Evolutionary conservation across 148 eudicot species (phyloP), one percentile per base, ranked within the genome.

Genomic region (Fagopyrum esculentum): DNA sequence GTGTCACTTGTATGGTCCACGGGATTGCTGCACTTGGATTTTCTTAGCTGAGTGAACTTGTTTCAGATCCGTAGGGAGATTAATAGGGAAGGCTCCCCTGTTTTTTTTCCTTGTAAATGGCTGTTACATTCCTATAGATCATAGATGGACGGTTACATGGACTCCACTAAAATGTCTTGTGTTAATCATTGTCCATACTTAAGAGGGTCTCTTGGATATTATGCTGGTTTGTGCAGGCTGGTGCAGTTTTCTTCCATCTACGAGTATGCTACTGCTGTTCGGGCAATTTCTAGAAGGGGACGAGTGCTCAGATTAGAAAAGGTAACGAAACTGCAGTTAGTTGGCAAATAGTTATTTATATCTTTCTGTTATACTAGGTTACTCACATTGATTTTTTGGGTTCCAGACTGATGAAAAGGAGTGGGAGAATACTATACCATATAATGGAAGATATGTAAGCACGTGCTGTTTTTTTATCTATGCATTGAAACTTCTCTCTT

Each of bases 391-490:
- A 9, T 80, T 54, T 77, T 66, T 73, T 60, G 56, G 35, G 45
- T 88, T 50, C 52, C 86, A 92, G 97, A 75, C 71, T 79, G 86
- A 84, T 77, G 85, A 80, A 45, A 45, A 76, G 40, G 47, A 61
- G 45, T 92, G 97, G 97, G 89, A 87, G 79, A 2, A 0, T 47
- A 4, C 69, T 59, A 22, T 69, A 74, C 80, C 89, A 59, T 85
- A 80, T 78, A 76, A 86, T 50, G 93, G 93, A 78, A 86, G 79
- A 81, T 78, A 82, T 77, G 97, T 92, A 84, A 90, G 97, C 78
- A 56, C 50, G 26, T 49, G 30, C 59, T 29, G 4, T 29, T 7
- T 30, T 9, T n/a, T 7, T 19, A 59, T 8, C 29, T 26, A 9
- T 22, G 12, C 3, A 8, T 59, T 59, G 35, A 3, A 59, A 40